Conservation (phyloP, 306 rosid species). For the Begonia masoniana region DNA sequence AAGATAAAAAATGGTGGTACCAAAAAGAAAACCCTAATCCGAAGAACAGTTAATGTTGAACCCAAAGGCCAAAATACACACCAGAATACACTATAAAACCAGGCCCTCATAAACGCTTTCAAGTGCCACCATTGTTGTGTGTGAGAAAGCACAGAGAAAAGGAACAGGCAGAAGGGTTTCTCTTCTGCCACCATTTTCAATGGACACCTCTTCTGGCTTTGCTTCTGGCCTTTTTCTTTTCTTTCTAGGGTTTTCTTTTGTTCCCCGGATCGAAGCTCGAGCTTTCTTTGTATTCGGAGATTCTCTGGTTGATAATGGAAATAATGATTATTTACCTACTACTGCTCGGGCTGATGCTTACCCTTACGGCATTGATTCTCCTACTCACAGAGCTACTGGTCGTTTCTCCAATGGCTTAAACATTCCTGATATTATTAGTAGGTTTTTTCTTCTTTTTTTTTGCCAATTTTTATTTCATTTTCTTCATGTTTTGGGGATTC, state of each 20-base stretch:
- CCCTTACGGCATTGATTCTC: slow-evolving; percentile 79
- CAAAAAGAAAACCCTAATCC: no score
- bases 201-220: no score
- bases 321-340: slow-evolving; percentile 71
- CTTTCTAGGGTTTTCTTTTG: slow-evolving; percentile 8
- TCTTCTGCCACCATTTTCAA: no score
- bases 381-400: slow-evolving; percentile 58
- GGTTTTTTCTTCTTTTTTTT: not conserved
- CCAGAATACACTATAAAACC: no score
- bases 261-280: slow-evolving; percentile 17
- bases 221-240: not conserved
- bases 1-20: no score
- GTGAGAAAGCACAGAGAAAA: no score
- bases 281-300: slow-evolving; percentile 88
- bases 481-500: no score
- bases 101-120: no score
- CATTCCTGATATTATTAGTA: slow-evolving; percentile 72
- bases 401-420: slow-evolving; percentile 89
- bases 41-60: no score
- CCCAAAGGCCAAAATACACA: no score
- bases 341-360: slow-evolving; percentile 65
- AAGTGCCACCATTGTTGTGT: no score
- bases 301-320: slow-evolving; percentile 86
- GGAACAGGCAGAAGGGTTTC: no score
- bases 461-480: not conserved